Evolutionary conservation across 2,329 filamentous ascomycete species (phyloP), one percentile per base, ranked within the genome.

Genomic region (Colletotrichum brevisporum): DNA sequence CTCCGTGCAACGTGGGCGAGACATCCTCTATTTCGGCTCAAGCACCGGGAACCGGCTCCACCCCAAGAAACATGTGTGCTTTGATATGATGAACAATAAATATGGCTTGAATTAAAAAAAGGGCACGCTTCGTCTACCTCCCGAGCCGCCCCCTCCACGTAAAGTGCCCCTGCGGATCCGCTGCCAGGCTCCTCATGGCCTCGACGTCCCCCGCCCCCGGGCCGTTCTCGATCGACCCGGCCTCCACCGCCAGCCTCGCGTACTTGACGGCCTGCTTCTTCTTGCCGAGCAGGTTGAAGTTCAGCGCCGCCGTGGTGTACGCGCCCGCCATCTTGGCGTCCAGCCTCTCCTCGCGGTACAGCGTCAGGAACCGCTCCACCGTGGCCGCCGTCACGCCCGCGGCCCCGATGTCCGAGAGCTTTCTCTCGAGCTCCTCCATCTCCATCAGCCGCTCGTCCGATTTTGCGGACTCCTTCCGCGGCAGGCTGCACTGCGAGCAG

Each of bases 281-380:
- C 60, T 80, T 78, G 18, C 83, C 83, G 5, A 74, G 75, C 3
- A 77, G 76, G 70, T 79, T 83, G 67, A 76, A 79, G 72, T 82
- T 79, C 27, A 82, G 70, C 53, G 82, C 82, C 21, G 82, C 80
- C 18, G 77, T 74, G 52, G 75, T 73, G 71, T 81, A 82, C 16
- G 79, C 79, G 67, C 80, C 78, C 52, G 78, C 74, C 57, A 79
- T 65, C 55, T 73, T 68, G 4, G 75, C 74, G 73, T 80, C 76
- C 12, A 84, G 73, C 52, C 76, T 74, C 76, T 84, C 82, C 73
- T 81, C 79, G 71, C 79, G 67, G 71, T 79, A 79, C 52, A 84
- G 71, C 55, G 76, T 78, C 43, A 83, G 63, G 18, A 83, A 63
- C 53, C 80, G 70, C 72, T 83, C 79, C 6, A 80, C 79, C 77